Conservation (phyloP, 108 stramenopile genomes). For the Pseudonitzschia pungens region DNA sequence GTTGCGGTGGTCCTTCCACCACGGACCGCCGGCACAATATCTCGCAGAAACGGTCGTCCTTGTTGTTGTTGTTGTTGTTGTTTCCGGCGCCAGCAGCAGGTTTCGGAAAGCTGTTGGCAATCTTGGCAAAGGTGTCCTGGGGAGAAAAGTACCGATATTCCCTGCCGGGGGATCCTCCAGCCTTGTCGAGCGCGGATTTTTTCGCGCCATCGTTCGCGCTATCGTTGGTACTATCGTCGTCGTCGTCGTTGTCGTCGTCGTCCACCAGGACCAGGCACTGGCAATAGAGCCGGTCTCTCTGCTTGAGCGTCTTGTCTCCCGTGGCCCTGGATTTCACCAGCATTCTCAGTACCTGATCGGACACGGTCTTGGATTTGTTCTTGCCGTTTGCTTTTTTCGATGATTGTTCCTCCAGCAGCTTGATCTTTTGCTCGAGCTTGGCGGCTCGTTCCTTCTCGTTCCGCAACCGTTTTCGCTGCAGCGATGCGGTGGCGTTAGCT, state of each 20-base stretch:
- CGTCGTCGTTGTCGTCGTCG: conserved; percentile 6
- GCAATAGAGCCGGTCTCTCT: conserved; percentile 69
- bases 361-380: conserved; percentile 51
- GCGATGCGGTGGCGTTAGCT: conserved; percentile 16
- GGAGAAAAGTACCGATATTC: conserved; percentile 53
- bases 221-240: not conserved
- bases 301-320: conserved; percentile 51
- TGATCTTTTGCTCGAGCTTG: conserved; percentile 51
- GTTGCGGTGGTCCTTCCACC: not conserved
- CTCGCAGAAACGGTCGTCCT: conserved; percentile 10
- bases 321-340: conserved; percentile 71
- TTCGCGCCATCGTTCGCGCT: not conserved
- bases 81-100: not conserved
- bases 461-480: conserved; percentile 21
- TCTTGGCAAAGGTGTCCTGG: conserved; percentile 50
- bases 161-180: conserved; percentile 7
- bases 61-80: no score
- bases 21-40: conserved; percentile 8
- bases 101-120: conserved; percentile 29
- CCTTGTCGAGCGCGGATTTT: not conserved
- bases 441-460: conserved; percentile 35
- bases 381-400: not conserved
- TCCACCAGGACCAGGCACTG: conserved; percentile 36
- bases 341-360: conserved; percentile 72
- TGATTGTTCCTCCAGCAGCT: conserved; percentile 36